A percentile compares a stretch with the other conserved stretches of the same genome.
Evolutionary conservation across 805 yeast genomes (phyloP).

Genomic region (Metschnikowia kofuensis): DNA sequence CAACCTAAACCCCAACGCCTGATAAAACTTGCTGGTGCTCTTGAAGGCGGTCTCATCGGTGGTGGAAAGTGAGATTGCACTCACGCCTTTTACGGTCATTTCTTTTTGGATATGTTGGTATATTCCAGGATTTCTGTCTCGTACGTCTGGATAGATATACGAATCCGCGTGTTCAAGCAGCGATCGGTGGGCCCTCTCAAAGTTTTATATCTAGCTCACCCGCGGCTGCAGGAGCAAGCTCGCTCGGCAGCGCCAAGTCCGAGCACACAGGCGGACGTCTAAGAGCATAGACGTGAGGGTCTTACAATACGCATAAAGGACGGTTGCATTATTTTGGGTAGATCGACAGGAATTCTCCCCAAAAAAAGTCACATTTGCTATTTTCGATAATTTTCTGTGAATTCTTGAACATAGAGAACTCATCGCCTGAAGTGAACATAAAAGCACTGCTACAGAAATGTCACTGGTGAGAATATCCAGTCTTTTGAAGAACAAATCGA

Average conservation of each 20-base stretch:
- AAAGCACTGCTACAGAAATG: too few relatives aligned
- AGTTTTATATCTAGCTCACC: conserved; percentile 5
- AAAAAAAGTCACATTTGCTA: too few relatives aligned
- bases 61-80: conserved; percentile 63
- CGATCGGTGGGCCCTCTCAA: conserved; percentile 1
- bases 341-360: too few relatives aligned
- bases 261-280: conserved; percentile 6
- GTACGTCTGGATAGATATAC: background rate
- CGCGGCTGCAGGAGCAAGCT: conserved; percentile 6
- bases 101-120: background rate
- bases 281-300: conserved; percentile 4
- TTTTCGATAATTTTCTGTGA: too few relatives aligned
- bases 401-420: too few relatives aligned
- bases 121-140: background rate
- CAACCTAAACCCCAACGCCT: conserved; percentile 56
- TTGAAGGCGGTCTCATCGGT: conserved; percentile 45
- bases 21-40: conserved; percentile 54
- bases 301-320: background rate
- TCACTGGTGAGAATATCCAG: too few relatives aligned
- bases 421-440: too few relatives aligned
- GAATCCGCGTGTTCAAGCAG: conserved; percentile 1
- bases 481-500: too few relatives aligned
- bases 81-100: conserved; percentile 31
- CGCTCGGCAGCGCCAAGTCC: conserved; percentile 19
- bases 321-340: too few relatives aligned